phyloP scores from a whole-genome alignment of 2,329 filamentous ascomycete species.

The Sclerotinia borealis region DNA sequence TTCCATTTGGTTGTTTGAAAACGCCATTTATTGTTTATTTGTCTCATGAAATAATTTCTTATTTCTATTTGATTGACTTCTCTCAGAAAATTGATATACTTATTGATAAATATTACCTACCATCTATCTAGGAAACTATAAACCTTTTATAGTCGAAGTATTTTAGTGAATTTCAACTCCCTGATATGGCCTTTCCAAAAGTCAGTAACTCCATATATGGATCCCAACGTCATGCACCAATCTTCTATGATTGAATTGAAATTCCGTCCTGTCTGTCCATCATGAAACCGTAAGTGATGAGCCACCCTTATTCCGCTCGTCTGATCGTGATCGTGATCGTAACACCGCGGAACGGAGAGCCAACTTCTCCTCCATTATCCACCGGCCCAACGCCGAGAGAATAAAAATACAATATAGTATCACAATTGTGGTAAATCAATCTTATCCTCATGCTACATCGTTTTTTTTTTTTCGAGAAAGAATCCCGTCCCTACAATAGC shows the following conservation, averaged over 20 bases:
- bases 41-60: background rate
- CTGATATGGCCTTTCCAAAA: background rate
- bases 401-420: slow-evolving; percentile 22
- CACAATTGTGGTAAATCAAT: slow-evolving; percentile 14
- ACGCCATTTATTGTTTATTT: background rate
- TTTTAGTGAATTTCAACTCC: background rate
- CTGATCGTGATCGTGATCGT: background rate
- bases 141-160: background rate
- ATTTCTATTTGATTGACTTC: background rate
- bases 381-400: background rate
- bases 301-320: background rate
- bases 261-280: background rate
- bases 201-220: background rate
- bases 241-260: background rate
- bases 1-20: background rate
- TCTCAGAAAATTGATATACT: no score
- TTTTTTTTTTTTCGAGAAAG: background rate
- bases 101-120: no score
- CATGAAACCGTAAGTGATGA: background rate
- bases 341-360: background rate
- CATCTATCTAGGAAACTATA: background rate
- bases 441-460: slow-evolving; percentile 11
- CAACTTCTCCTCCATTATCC: no score
- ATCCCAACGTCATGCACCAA: background rate
- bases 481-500: background rate